Percentiles rank a stretch among this genome's conserved stretches.
phyloP scores from a whole-genome alignment of 306 rosid species.

The Cyclanthera cordifolia region DNA sequence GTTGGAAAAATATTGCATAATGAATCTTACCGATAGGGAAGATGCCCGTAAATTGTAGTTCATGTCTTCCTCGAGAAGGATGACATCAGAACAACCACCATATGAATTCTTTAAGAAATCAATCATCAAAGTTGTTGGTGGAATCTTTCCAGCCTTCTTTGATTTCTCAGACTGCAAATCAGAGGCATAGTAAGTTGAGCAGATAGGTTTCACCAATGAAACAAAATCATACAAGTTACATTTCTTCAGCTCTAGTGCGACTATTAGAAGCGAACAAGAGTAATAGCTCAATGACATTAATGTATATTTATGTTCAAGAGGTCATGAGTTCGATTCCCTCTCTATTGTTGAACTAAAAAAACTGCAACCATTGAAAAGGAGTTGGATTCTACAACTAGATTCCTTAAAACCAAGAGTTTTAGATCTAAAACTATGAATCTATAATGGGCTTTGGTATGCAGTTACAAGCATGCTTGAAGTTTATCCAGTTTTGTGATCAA shows the following conservation, averaged over 20 bases:
- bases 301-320: no score
- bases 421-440: neutral
- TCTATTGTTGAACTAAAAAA: no score
- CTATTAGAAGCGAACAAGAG: no score
- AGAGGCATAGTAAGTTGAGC: neutral
- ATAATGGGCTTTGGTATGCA: neutral
- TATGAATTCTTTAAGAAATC: slow-evolving; percentile 60
- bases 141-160: slow-evolving; percentile 69
- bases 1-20: neutral
- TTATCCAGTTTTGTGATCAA: neutral
- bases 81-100: slow-evolving; percentile 47
- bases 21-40: neutral
- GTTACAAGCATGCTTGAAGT: neutral
- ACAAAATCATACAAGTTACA: neutral
- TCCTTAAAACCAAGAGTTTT: neutral
- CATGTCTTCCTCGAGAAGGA: slow-evolving; percentile 29
- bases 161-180: slow-evolving; percentile 31
- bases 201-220: neutral
- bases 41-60: slow-evolving; percentile 10
- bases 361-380: neutral
- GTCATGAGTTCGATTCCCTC: no score
- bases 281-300: no score
- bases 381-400: neutral
- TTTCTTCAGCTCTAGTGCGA: neutral
- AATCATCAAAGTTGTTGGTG: slow-evolving; percentile 49